Evolutionary conservation across 805 yeast genomes (phyloP).

Genomic region (Wickerhamiella domercqiae): DNA sequence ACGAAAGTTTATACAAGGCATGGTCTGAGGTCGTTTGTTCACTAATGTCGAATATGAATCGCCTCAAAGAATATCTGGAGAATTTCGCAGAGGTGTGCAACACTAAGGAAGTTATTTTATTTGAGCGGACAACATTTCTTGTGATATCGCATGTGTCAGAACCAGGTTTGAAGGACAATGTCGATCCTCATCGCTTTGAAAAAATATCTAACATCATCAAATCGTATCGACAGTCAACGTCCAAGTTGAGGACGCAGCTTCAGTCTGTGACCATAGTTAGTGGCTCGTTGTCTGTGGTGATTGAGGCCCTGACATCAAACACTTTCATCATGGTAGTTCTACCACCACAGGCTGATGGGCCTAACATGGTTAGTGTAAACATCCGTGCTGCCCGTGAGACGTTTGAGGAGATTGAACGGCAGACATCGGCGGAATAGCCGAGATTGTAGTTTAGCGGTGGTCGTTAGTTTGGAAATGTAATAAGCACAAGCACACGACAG

Average conservation of each 20-base stretch:
- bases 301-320: slow-evolving; percentile 29
- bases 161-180: slow-evolving; percentile 14
- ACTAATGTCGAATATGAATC: slow-evolving; percentile 76
- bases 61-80: slow-evolving; percentile 59
- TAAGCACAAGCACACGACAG: too few species aligned
- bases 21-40: slow-evolving; percentile 96
- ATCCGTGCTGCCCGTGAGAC: slow-evolving; percentile 25
- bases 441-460: too few species aligned
- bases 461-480: too few species aligned
- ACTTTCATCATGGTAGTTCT: slow-evolving; percentile 31
- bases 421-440: slow-evolving; percentile 2
- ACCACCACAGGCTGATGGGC: slow-evolving; percentile 18
- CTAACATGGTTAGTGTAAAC: slow-evolving; percentile 18
- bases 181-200: slow-evolving; percentile 89
- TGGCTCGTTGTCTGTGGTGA: slow-evolving; percentile 25
- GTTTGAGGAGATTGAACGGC: slow-evolving; percentile 27
- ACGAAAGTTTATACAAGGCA: slow-evolving; percentile 86
- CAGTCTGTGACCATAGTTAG: slow-evolving; percentile 59
- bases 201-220: slow-evolving; percentile 88
- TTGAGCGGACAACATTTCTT: slow-evolving; percentile 85
- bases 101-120: slow-evolving; percentile 80
- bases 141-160: slow-evolving; percentile 40
- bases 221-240: slow-evolving; percentile 83
- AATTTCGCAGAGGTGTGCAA: slow-evolving; percentile 58
- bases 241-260: slow-evolving; percentile 74